Evolutionary conservation across 164 flowering plant species (phyloP), one percentile per base, ranked within the genome.

Genomic region (Euptelea pleiosperma): DNA sequence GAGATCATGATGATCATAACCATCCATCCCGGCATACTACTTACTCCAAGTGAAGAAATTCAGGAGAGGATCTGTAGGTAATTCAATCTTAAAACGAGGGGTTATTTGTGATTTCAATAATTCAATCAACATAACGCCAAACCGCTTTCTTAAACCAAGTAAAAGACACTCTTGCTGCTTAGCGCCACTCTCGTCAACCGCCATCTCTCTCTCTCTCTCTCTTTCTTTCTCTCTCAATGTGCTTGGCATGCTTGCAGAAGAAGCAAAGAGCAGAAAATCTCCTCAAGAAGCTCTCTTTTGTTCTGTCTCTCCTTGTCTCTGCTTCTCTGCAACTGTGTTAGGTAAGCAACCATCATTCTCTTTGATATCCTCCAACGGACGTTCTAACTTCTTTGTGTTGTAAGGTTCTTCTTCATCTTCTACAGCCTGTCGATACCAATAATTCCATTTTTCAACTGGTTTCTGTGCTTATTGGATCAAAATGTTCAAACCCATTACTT

Each of bases 331-430:
- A 68, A 55, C 52, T 31, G 18, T 64, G 30, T 45, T 52, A 51
- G 47, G 63, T 42, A 72, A 72, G 60, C 46, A 72, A 63, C 45
- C 57, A 58, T 67, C 65, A 61, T 62, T 58, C 29, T 7, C 59
- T 22, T 57, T 55, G 51, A 53, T 62, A 19, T 54, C 25, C 41
- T 33, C 12, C 36, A 56, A 40, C 64, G 36, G 51, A 40, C 57
- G 10, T 40, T 25, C 46, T n/a, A n/a, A n/a, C 44, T 9, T 9
- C 3, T 37, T 37, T 3, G 3, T 37, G 41, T 9, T 37, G 10
- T 37, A 9, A 14, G 8, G 2, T 37, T 37, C 41, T 18, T 42
- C 24, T 42, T 42, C 24, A 18, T 18, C 46, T 42, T 18, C 46
- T 42, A 42, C 22, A 42, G 16, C 24, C 46, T 42, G n/a, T 19